Percentiles rank a stretch among this genome's conserved stretches.
phyloP scores from a whole-genome alignment of 345 rosid genomes.

The Syzygium jambos region DNA sequence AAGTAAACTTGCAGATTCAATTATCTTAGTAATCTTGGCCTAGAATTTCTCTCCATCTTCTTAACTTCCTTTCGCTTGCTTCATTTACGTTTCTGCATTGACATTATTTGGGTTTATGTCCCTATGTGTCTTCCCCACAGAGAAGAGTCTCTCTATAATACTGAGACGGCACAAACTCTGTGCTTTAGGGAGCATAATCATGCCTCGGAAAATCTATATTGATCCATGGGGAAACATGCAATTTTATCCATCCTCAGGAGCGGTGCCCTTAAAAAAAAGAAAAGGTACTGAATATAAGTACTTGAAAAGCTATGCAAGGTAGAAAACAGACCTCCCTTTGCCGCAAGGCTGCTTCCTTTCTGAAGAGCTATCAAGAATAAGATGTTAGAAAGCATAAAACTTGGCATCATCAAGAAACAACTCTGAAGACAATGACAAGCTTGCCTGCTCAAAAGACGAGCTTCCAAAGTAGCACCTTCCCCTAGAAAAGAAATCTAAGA shows the following conservation, averaged over 20 bases:
- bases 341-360: conserved; percentile 90
- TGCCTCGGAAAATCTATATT: background rate
- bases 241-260: background rate
- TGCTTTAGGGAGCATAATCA: background rate
- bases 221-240: background rate
- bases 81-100: background rate
- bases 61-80: background rate
- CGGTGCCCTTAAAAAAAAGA: background rate
- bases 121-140: background rate
- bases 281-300: background rate
- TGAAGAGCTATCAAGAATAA: conserved; percentile 25
- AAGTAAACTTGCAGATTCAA: background rate
- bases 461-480: conserved; percentile 81
- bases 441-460: conserved; percentile 82
- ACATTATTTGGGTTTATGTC: background rate
- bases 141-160: background rate
- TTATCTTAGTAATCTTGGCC: background rate
- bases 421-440: conserved; percentile 3
- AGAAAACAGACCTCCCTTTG: conserved; percentile 70
- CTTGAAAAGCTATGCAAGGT: background rate
- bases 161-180: background rate
- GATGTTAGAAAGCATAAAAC: background rate
- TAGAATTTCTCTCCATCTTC: background rate
- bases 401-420: background rate
- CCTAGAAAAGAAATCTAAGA: conserved; percentile 74